Percentiles rank a stretch among this genome's conserved stretches.
These are phyloP conservation scores for Cladosporium sp. DNA, from an alignment of 2,329 filamentous ascomycete genomes.

Conservation along the genomic window DNA sequence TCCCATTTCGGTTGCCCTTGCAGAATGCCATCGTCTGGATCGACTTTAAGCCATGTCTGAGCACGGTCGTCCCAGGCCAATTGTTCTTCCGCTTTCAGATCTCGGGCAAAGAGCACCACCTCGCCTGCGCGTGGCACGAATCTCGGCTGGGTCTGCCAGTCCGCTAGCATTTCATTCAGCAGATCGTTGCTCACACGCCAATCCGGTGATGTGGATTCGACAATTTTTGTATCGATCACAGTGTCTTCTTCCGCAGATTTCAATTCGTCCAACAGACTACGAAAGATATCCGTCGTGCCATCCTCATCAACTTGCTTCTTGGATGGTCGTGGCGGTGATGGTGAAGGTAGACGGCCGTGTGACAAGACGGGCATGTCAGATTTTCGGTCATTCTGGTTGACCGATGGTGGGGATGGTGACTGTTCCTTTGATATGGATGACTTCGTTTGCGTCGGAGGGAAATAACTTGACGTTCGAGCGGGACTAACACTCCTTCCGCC, in stretches of 20 bases:
- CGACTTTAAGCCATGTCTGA: constrained; percentile 18
- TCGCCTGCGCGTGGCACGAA: constrained; percentile 55
- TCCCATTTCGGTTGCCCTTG: constrained; percentile 47
- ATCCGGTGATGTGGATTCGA: constrained; percentile 51
- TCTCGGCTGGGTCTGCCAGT: constrained; percentile 32
- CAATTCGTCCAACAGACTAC: constrained; percentile 47
- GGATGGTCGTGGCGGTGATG: constrained; percentile 13
- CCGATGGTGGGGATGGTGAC: background rate
- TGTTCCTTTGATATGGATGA: background rate
- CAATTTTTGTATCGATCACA: constrained; percentile 42
- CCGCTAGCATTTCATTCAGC: constrained; percentile 39
- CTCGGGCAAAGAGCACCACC: constrained; percentile 50
- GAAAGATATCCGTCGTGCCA: constrained; percentile 52
- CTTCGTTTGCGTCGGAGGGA: background rate
- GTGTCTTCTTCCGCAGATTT: constrained; percentile 30
- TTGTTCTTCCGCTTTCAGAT: constrained; percentile 26
- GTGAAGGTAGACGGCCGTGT: constrained; percentile 13
- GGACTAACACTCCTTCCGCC: background rate
- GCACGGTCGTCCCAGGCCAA: constrained; percentile 29
- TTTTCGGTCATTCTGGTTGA: background rate
- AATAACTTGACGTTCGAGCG: background rate
- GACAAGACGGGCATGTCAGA: background rate
- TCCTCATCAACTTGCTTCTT: constrained; percentile 43
- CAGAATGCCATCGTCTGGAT: constrained; percentile 11
- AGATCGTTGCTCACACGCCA: constrained; percentile 51